Percentiles rank a stretch among this genome's conserved stretches.
Evolutionary conservation across 1,139 yeast genomes (phyloP).

Genomic region (Wickerhamomyces sp.): DNA sequence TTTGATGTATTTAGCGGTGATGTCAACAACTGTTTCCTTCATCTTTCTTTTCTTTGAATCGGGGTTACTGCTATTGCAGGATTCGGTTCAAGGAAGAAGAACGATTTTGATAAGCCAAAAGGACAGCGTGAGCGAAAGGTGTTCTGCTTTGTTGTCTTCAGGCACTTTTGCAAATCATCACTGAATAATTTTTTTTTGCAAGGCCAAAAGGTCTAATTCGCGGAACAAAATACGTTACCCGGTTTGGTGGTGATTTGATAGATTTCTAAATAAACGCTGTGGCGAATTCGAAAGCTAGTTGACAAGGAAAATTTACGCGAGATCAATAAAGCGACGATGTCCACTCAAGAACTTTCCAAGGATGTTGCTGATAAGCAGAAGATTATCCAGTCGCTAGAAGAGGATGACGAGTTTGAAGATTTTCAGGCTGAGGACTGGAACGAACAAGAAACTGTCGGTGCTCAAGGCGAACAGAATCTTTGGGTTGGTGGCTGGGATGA

Average conservation of each 20-base stretch:
- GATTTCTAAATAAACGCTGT: background rate
- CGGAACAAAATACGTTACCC: too few relatives aligned
- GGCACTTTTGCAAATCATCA: too few relatives aligned
- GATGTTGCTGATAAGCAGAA: constrained; percentile 17
- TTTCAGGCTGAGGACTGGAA: constrained; percentile 80
- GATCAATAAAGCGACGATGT: too few relatives aligned
- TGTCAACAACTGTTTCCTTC: constrained; percentile 48
- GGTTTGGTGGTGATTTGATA: too few relatives aligned
- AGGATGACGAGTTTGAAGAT: constrained; percentile 91
- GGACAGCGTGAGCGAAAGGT: too few relatives aligned
- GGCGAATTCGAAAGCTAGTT: background rate
- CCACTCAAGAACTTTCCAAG: constrained; percentile 9
- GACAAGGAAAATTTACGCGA: too few relatives aligned
- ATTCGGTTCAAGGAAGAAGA: background rate
- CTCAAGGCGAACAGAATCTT: constrained; percentile 42
- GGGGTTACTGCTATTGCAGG: background rate
- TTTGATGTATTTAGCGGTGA: constrained; percentile 84
- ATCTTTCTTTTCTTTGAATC: constrained; percentile 14
- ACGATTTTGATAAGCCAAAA: constrained; percentile 22
- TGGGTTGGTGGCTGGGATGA: constrained; percentile 98
- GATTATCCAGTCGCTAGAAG: constrained; percentile 56
- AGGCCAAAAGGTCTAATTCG: too few relatives aligned
- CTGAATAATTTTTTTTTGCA: too few relatives aligned
- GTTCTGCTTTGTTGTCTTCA: too few relatives aligned
- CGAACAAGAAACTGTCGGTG: constrained; percentile 37